Evolutionary conservation across 192 early-diverging fungal genomes (phyloP).

Genomic region (Cetraspora pellucida): DNA sequence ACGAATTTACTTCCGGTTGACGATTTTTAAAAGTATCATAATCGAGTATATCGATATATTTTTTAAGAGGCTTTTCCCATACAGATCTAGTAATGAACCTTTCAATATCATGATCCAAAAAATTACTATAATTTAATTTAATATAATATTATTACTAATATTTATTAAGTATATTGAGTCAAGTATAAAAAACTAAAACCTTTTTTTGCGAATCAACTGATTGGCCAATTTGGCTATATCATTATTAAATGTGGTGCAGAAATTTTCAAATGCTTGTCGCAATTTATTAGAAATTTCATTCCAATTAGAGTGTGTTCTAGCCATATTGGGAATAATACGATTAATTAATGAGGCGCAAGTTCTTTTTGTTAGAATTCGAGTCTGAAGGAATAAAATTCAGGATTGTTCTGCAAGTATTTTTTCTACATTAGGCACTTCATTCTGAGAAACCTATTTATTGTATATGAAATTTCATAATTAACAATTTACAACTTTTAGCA

Average conservation of each 20-base stretch:
- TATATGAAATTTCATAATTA: no score
- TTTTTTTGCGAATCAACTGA: not conserved
- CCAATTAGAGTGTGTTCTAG: no score
- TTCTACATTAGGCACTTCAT: no score
- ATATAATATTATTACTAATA: no score
- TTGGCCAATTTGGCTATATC: not conserved
- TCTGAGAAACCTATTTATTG: no score
- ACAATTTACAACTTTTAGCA: no score
- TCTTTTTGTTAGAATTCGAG: no score
- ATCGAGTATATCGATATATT: not conserved
- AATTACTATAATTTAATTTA: not conserved
- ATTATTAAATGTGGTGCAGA: not conserved
- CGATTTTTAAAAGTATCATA: slow-evolving; percentile 2
- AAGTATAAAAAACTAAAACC: not conserved
- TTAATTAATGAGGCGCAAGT: no score
- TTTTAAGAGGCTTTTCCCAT: slow-evolving; percentile 5
- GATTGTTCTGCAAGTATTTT: no score
- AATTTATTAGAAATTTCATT: no score
- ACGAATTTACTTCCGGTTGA: not conserved
- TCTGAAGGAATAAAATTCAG: no score
- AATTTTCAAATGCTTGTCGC: not conserved
- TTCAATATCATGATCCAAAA: not conserved
- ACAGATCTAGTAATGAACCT: not conserved
- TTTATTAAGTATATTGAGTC: not conserved
- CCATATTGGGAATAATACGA: no score